A percentile compares a stretch with the other conserved stretches of the same genome.
phyloP scores from a whole-genome alignment of 306 rosid genomes.

The Castanea mollissima region DNA sequence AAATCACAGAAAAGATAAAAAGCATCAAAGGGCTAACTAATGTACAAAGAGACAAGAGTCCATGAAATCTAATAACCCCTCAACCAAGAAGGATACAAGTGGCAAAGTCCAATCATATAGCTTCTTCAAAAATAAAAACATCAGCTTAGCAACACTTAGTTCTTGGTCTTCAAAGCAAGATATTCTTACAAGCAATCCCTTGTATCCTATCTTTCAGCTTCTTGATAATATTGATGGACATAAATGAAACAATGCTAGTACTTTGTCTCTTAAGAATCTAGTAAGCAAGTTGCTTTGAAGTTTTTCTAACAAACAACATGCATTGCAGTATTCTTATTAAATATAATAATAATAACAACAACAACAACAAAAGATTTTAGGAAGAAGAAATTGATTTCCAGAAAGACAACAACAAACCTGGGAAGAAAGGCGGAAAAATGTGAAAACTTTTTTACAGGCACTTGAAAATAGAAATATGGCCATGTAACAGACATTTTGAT shows the following conservation, averaged over 20 bases:
- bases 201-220: not conserved
- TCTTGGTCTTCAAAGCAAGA: not conserved
- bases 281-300: not conserved
- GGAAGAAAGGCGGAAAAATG: not conserved
- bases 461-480: not conserved
- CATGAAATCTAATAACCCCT: too few species aligned
- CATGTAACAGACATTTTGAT: not conserved
- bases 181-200: not conserved
- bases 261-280: not conserved
- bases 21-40: too few species aligned
- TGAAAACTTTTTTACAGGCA: not conserved
- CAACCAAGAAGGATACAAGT: too few species aligned
- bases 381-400: not conserved
- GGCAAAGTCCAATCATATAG: too few species aligned
- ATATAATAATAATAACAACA: not conserved
- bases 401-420: not conserved
- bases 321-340: not conserved
- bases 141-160: too few species aligned
- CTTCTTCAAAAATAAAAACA: too few species aligned
- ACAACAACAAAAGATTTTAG: not conserved
- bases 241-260: not conserved
- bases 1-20: too few species aligned
- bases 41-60: too few species aligned
- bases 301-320: not conserved
- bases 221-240: not conserved